Base-by-base conservation (phyloP, 1,284 basidiomycete species). In the Anthracocystis panici-leucophaei region DNA sequence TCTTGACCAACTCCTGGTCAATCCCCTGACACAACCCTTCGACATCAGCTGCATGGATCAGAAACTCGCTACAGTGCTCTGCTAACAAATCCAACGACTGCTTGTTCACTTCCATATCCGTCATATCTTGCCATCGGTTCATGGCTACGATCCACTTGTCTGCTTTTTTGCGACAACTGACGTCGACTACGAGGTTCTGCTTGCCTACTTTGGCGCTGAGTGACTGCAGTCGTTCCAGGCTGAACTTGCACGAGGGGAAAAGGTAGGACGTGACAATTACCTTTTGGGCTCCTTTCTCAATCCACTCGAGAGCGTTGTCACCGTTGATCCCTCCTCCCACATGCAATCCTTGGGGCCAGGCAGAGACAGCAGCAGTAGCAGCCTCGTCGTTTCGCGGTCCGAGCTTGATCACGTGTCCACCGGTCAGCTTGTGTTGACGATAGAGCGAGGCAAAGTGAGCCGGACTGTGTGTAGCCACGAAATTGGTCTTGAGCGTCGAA, bases 81-180 rank as follows among this genome's bases (percentile, higher is more conserved):
- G 68, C 69, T 5, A 80, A 50, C 42, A 67, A 33, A 11, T 74
- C 65, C 18, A 82, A 54, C 18, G 61, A 60, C 31, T 54, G 42
- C 54, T 61, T 48, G 66, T 89, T 92, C 20, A 99, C 93, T 81
- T 93, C 91, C 91, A 94, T 94, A 81, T 98, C 93, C 0, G 97
- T 98, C 58, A 97, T 89, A 63, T 93, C 92, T 85, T 97, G 95
- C 97, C 97, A 99, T 82, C 95, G 93, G 87, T 99, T 97, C 95
- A 97, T 98, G 0, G 97, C 95, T 8, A 99, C 93, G 40, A 95
- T 88, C 97, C 97, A 99, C 74, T 88, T 90, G 40, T 90, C 87
- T 14, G 88, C 91, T 81, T 90, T 88, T 78, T 90, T 89, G 21
- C 96, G 90, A 86, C 97, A 99, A 84, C 96, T 97, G 52, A 99